A percentile compares a stretch with the other conserved stretches of the same genome.
Evolutionary conservation across 2,329 filamentous ascomycete genomes (phyloP).

Genomic region (Aureobasidium sp.): DNA sequence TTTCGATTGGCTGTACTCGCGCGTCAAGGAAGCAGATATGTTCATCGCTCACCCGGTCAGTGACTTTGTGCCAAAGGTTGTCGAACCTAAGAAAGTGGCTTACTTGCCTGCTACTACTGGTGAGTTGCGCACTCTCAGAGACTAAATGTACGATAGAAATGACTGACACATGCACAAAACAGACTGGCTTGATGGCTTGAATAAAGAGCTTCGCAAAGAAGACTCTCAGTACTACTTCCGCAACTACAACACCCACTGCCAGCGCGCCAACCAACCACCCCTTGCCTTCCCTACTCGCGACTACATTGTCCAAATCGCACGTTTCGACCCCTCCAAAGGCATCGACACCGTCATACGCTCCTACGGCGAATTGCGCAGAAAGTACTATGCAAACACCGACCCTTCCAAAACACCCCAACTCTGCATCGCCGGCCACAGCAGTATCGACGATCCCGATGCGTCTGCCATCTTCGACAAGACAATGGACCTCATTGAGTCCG

Average conservation of each 20-base stretch:
- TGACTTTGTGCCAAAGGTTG: conserved; percentile 62
- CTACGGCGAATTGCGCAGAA: conserved; percentile 62
- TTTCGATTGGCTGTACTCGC: conserved; percentile 68
- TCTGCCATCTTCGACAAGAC: conserved; percentile 64
- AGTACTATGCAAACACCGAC: conserved; percentile 43
- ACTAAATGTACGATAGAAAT: not conserved
- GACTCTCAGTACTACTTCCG: conserved; percentile 66
- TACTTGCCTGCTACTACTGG: conserved; percentile 69
- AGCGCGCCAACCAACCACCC: conserved; percentile 51
- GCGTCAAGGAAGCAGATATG: conserved; percentile 62
- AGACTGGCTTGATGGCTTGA: conserved; percentile 76
- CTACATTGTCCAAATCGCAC: conserved; percentile 73
- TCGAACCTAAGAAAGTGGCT: conserved; percentile 57
- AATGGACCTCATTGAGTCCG: conserved; percentile 55
- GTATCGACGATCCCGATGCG: conserved; percentile 73
- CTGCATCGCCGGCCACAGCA: conserved; percentile 69
- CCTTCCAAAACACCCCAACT: conserved; percentile 57
- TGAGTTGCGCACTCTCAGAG: not conserved
- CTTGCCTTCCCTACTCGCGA: conserved; percentile 52
- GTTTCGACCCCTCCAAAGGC: conserved; percentile 77
- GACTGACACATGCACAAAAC: not conserved
- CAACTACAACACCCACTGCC: conserved; percentile 57
- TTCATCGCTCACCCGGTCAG: conserved; percentile 78
- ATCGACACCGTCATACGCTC: conserved; percentile 69
- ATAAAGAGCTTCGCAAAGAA: conserved; percentile 64